phyloP scores from a whole-genome alignment of 2,329 filamentous ascomycete species.

The Setomelanomma holmii region DNA sequence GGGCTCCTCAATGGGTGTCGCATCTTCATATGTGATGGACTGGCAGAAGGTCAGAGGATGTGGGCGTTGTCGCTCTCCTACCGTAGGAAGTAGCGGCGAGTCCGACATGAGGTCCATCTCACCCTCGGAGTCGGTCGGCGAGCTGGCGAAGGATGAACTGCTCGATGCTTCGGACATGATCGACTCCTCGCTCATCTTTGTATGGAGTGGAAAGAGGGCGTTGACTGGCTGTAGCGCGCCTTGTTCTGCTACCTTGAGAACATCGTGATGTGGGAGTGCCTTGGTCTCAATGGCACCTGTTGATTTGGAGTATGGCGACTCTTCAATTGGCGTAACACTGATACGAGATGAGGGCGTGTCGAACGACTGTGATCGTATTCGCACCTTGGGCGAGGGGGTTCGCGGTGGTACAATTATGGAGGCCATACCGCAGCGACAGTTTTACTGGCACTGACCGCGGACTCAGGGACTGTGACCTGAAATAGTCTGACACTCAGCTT shows the following conservation, averaged over 20 bases:
- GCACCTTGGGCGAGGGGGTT: conserved; percentile 45
- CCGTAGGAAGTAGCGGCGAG: conserved; percentile 5
- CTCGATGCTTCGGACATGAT: conserved; percentile 33
- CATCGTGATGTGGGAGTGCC: conserved; percentile 28
- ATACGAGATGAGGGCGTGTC: conserved; percentile 43
- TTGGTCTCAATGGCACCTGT: conserved; percentile 33
- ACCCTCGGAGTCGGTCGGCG: conserved; percentile 29
- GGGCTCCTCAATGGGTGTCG: conserved; percentile 12
- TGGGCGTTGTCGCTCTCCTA: conserved; percentile 12
- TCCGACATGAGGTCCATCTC: conserved; percentile 12
- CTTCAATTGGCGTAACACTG: conserved; percentile 39
- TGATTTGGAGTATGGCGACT: conserved; percentile 46
- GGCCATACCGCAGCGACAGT: conserved; percentile 24
- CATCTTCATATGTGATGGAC: conserved; percentile 3
- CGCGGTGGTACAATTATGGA: conserved; percentile 32
- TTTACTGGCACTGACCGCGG: background rate
- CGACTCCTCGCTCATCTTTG: conserved; percentile 41
- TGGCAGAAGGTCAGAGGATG: conserved; percentile 21
- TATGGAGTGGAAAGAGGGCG: conserved; percentile 34
- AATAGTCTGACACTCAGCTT: conserved; percentile 17
- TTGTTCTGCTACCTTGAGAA: conserved; percentile 22
- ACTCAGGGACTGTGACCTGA: background rate
- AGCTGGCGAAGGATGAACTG: conserved; percentile 30
- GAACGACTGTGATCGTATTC: conserved; percentile 46
- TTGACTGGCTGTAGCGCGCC: conserved; percentile 12